Conservation (phyloP, 179 eudicot species). For the Pouteria campechiana region DNA sequence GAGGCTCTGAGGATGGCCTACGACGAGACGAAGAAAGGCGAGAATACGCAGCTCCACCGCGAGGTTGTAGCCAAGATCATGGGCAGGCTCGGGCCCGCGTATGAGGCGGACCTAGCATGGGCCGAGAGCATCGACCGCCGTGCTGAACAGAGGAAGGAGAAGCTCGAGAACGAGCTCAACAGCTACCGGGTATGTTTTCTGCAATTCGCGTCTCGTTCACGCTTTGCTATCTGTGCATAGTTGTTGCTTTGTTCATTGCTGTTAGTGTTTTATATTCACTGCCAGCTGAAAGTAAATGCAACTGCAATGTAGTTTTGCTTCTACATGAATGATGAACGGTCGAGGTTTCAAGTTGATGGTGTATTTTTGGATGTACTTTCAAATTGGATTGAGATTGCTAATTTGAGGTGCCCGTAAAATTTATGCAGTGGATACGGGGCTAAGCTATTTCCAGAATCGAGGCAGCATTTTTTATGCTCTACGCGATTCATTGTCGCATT, state of each 20-base stretch:
- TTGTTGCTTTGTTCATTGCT: background rate
- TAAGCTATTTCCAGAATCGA: no score
- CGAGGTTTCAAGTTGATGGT: no score
- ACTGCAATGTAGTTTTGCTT: no score
- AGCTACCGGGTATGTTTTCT: conserved; percentile 49
- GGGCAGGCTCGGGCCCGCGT: conserved; percentile 41
- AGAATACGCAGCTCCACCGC: conserved; percentile 55
- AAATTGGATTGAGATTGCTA: no score
- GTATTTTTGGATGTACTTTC: no score
- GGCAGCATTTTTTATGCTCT: no score
- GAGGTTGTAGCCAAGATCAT: conserved; percentile 56
- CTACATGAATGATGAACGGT: no score
- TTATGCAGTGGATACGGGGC: no score
- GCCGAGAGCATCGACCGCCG: conserved; percentile 50
- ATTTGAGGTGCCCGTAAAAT: no score
- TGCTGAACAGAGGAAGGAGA: conserved; percentile 66
- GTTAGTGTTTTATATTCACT: no score
- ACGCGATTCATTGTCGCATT: no score
- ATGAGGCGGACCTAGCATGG: conserved; percentile 49
- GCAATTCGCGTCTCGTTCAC: background rate
- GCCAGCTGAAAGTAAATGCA: no score
- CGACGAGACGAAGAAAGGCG: conserved; percentile 85
- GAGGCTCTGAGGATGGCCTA: conserved; percentile 89
- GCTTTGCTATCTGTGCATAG: background rate
- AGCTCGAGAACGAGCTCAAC: conserved; percentile 82